Base-by-base conservation (phyloP, 208 protist genomes). In the Wallacemonas sp. region DNA sequence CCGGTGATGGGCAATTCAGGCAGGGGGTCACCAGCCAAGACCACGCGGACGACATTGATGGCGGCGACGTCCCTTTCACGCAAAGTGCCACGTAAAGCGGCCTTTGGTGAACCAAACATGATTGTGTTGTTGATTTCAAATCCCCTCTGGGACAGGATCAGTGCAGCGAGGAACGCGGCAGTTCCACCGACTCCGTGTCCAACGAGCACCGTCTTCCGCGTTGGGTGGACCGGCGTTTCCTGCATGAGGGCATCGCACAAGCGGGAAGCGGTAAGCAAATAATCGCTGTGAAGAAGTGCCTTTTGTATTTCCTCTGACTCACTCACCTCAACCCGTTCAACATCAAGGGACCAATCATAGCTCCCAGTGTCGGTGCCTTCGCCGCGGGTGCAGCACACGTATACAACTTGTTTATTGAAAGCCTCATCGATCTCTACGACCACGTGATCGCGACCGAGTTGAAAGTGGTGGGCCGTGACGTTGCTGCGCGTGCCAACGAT, bases 391-490 rank as follows among this genome's bases (percentile, higher is more conserved):
- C 77, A 86, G 34, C 72, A 76, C 39, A 95, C 38, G 58, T 92
- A 95, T 21, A 95, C 61, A 22, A 92, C 75, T 52, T 95, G 89
- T 26, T 91, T 91, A 57, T 92, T 92, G 53, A 80, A 85, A 17
- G 73, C 77, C 58, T 95, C 83, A 50, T 95, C 84, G 2, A 95
- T 67, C 58, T 95, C 85, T 0, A 95, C 70, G 1, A 95, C 81
- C 9, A 91, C 60, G 64, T 89, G 69, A 33, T 91, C 86, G 21
- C 61, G 70, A 15, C 89, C 85, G 21, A 86, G 61, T 8, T 75
- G 76, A 12, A 95, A 52, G 63, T 91, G 75, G 36, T 90, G 79
- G 5, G 85, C 89, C 4, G 83, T 79, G 3, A 94, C 89, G 19
- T 81, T 77, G 55, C 77, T 85, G 33, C 89, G 78, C 21, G 69